Evolutionary conservation across 2,329 filamentous ascomycete species (phyloP).

Genomic region (Fusarium algeriense): DNA sequence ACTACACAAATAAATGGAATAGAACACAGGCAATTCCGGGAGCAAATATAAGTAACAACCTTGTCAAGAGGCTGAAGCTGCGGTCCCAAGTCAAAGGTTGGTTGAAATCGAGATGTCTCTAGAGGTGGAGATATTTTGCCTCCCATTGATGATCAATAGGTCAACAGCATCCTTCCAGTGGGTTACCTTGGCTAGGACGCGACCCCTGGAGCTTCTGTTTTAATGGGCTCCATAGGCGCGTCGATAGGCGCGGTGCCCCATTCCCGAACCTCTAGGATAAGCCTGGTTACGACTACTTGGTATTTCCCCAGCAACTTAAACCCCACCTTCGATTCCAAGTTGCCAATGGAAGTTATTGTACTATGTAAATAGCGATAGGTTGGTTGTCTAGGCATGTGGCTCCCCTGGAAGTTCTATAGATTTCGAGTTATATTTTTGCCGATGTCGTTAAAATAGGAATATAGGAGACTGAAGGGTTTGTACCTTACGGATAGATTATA

Average conservation of each 20-base stretch:
- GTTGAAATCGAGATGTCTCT: constrained; percentile 24
- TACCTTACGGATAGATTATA: neutral
- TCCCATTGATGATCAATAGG: constrained; percentile 2
- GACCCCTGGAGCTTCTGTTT: constrained; percentile 23
- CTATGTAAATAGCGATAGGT: neutral
- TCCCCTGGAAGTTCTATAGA: neutral
- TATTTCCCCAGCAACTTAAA: constrained; percentile 43
- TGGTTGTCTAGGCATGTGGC: too few species aligned
- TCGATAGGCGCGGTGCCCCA: constrained; percentile 33
- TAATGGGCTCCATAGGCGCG: constrained; percentile 27
- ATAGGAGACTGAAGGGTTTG: neutral
- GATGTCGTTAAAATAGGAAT: neutral
- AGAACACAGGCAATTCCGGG: constrained; percentile 4
- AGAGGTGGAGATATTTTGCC: constrained; percentile 36
- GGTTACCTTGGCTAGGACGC: constrained; percentile 16
- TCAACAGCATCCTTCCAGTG: constrained; percentile 8
- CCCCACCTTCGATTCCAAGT: constrained; percentile 13
- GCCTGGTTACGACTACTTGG: constrained; percentile 31
- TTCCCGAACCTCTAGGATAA: constrained; percentile 21
- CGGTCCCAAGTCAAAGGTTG: constrained; percentile 18
- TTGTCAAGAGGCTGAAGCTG: constrained; percentile 12
- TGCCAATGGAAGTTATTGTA: neutral
- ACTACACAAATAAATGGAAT: neutral
- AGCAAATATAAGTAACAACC: constrained; percentile 9
- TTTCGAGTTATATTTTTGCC: neutral